These are phyloP conservation scores for Termitomyces sp. DNA, from an alignment of 1,284 basidiomycete species.

Conservation along the genomic window DNA sequence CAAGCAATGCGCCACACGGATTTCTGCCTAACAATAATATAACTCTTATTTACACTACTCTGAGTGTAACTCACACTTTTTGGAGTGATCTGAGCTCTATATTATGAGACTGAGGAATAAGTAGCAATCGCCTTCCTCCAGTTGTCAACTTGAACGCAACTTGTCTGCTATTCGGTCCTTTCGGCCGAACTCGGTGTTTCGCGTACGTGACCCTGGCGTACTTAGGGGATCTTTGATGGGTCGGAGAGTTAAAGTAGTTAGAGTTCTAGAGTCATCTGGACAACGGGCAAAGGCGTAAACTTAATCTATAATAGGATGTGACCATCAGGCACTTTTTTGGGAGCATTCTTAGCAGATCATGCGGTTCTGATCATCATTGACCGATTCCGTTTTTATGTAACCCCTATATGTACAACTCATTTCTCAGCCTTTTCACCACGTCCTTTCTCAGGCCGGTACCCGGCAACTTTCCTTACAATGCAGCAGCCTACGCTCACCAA, in stretches of 20 bases:
- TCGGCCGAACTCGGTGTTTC: neutral
- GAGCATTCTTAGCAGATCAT: conserved; percentile 5
- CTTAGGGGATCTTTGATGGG: too few species aligned
- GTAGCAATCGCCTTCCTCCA: too few species aligned
- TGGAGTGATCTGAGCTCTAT: too few species aligned
- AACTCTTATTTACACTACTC: too few species aligned
- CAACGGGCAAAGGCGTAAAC: conserved; percentile 3
- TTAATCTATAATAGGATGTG: conserved; percentile 23
- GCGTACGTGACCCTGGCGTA: neutral
- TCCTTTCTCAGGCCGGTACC: neutral
- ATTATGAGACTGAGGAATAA: neutral
- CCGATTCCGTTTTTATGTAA: conserved; percentile 8
- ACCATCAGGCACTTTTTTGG: conserved; percentile 15
- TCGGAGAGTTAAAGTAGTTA: conserved; percentile 30
- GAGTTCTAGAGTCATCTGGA: conserved; percentile 15
- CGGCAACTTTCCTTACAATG: conserved; percentile 27
- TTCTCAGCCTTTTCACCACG: conserved; percentile 15
- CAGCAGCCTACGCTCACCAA: conserved; percentile 70
- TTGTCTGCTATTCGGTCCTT: neutral
- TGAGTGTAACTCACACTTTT: too few species aligned
- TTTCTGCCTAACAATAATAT: too few species aligned
- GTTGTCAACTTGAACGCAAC: too few species aligned
- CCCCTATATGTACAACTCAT: conserved; percentile 10
- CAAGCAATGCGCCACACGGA: too few species aligned
- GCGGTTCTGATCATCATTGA: conserved; percentile 6